Evolutionary conservation across 78 protist species (phyloP), one percentile per base, ranked within the genome.

Genomic region (Chrysochromulina tobinii): DNA sequence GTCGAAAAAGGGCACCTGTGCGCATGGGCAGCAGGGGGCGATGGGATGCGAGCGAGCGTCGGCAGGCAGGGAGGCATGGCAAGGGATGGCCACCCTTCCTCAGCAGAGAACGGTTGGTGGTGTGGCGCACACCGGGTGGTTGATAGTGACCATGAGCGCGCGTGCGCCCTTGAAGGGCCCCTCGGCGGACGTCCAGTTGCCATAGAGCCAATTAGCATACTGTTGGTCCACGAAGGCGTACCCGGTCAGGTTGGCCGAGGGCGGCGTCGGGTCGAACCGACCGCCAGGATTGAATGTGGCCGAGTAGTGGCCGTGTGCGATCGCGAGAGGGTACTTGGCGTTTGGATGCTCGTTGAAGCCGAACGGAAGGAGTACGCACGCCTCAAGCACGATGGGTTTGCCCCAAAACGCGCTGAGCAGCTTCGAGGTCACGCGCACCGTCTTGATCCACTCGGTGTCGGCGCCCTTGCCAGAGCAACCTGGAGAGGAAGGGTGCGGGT

Each of bases 251-350:
- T 25, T 25, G 25, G 84, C 27, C 53, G 11, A 14, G 51, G 84
- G 84, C 57, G 84, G 84, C 23, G 51, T 53, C 8, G 7, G n/a
- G 20, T 51, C 64, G 84, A 77, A 77, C 50, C 84, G 53, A 20
- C 84, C 84, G 15, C 84, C 84, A 2, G 84, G 64, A 25, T 17
- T 25, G 64, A 48, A 77, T 5, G 48, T 17, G 20, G 20, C 53
- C 7, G 84, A 77, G 84, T 17, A 77, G 20, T 77, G 84, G 57
- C 84, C 84, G 84, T 77, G 84, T 4, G 84, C 84, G 57, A 77
- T 77, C 84, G 23, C 11, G 18, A 77, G 84, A 4, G 84, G 84
- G 84, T 77, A 77, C 84, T 12, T 77, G 84, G 84, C 84, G 48
- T 9, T 12, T 2, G 84, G 84, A 38, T 20, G 53, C 84, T 77